These are phyloP conservation scores for Paecilomyces formosus DNA, from an alignment of 2,329 filamentous ascomycete genomes.

Conservation along the genomic window DNA sequence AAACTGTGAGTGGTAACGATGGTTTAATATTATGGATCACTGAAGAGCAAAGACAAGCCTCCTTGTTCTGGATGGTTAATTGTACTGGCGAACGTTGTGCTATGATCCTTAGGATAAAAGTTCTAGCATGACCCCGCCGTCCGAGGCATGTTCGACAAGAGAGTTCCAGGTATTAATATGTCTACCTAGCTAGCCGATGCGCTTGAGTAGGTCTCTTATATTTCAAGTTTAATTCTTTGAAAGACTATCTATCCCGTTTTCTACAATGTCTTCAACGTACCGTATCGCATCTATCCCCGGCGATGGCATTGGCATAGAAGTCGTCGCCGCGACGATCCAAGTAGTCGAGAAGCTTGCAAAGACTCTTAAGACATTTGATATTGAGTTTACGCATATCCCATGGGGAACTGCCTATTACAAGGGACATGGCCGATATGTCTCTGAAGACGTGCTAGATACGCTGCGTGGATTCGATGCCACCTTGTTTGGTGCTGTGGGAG, in stretches of 20 bases:
- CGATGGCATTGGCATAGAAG: conserved; percentile 58
- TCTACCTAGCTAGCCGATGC: not conserved
- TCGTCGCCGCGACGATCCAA: conserved; percentile 49
- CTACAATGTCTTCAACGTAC: conserved; percentile 22
- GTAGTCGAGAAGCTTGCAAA: conserved; percentile 40
- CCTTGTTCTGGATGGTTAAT: not conserved
- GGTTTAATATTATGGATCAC: not conserved
- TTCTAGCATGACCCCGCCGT: not conserved
- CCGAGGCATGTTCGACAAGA: not conserved
- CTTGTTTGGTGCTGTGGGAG: conserved; percentile 57
- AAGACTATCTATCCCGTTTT: not conserved
- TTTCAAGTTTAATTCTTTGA: not conserved
- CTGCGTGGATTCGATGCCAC: conserved; percentile 58
- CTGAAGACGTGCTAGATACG: conserved; percentile 51
- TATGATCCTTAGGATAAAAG: not conserved
- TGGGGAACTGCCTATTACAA: conserved; percentile 45
- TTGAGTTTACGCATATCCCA: conserved; percentile 34
- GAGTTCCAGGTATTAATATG: not conserved
- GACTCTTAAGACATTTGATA: conserved; percentile 37
- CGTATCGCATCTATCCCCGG: conserved; percentile 55
- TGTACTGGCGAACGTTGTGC: not conserved
- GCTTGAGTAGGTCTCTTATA: too few relatives aligned
- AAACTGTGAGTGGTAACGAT: not conserved
- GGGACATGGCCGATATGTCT: conserved; percentile 58
- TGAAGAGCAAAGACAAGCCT: not conserved